Conservation (phyloP, 371 early-diverging fungal species). For the Encephalitozoon cuniculi region DNA sequence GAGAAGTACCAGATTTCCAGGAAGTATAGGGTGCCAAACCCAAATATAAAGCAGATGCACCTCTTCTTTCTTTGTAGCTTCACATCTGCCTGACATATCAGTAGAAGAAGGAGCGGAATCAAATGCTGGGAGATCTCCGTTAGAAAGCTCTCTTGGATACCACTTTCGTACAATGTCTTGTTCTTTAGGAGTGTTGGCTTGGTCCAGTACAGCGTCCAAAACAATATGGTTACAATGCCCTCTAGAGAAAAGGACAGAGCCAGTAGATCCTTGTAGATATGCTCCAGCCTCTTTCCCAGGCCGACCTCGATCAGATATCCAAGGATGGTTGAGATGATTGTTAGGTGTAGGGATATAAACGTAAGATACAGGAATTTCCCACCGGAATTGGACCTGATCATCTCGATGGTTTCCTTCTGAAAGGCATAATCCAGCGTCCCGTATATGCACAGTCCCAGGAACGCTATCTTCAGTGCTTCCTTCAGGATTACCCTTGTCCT, state of each 20-base stretch:
- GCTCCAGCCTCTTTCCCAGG: background rate
- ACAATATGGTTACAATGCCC: conserved; percentile 9
- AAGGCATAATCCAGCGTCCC: background rate
- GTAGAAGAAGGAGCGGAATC: conserved; percentile 3
- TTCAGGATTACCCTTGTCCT: background rate
- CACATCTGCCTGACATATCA: background rate
- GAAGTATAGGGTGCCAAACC: background rate
- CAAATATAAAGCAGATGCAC: background rate
- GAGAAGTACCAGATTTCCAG: background rate
- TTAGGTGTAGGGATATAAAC: conserved; percentile 4
- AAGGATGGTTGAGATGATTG: background rate
- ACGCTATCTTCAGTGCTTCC: background rate
- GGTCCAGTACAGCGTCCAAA: conserved; percentile 4
- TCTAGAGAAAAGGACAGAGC: conserved; percentile 12
- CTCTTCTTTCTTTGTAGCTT: background rate
- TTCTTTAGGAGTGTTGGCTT: conserved; percentile 2
- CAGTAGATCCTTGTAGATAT: background rate
- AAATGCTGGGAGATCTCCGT: conserved; percentile 19
- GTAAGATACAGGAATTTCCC: conserved; percentile 23
- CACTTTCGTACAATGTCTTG: background rate
- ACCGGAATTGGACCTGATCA: background rate
- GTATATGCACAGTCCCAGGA: conserved; percentile 17
- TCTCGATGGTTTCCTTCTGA: background rate
- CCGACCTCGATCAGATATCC: background rate
- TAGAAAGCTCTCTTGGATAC: background rate